These are phyloP conservation scores for Moesziomyces globuligerus DNA, from an alignment of 1,284 basidiomycete genomes.

Conservation along the genomic window DNA sequence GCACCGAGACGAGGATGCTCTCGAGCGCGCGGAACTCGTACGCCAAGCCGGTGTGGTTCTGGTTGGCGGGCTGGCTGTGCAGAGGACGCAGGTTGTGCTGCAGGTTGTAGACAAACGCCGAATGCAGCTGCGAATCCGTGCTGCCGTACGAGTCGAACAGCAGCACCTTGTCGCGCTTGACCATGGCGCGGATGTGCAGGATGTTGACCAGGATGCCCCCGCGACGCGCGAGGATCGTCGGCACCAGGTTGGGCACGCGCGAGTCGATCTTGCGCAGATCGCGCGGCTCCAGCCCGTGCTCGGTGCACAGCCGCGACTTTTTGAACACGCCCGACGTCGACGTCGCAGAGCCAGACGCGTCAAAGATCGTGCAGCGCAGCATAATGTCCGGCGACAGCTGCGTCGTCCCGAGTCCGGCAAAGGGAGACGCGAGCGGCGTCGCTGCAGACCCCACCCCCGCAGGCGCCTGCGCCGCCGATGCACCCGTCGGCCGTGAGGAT, in stretches of 20 bases:
- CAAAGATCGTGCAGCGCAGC: slow-evolving; percentile 63
- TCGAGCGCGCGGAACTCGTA: slow-evolving; percentile 64
- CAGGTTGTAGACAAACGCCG: slow-evolving; percentile 62
- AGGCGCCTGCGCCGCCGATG: too few relatives aligned
- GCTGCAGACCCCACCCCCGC: too few relatives aligned
- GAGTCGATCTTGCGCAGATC: slow-evolving; percentile 97
- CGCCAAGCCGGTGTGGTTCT: slow-evolving; percentile 27
- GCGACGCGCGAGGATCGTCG: slow-evolving; percentile 85
- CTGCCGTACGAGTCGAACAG: slow-evolving; percentile 77
- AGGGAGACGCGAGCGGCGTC: not conserved
- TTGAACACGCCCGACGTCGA: slow-evolving; percentile 90
- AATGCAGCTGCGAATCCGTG: slow-evolving; percentile 51
- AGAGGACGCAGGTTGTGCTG: slow-evolving; percentile 52
- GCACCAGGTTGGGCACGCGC: slow-evolving; percentile 89
- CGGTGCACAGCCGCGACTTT: slow-evolving; percentile 84
- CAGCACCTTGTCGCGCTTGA: slow-evolving; percentile 90
- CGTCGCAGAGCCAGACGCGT: slow-evolving; percentile 72
- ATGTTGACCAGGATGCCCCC: slow-evolving; percentile 87
- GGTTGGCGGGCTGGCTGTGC: too few relatives aligned
- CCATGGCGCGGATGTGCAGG: slow-evolving; percentile 89
- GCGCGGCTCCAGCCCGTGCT: slow-evolving; percentile 89
- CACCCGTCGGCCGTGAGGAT: too few relatives aligned
- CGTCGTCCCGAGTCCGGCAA: slow-evolving; percentile 39
- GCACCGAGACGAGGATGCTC: slow-evolving; percentile 56
- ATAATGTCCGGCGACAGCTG: slow-evolving; percentile 55